A percentile compares a stretch with the other conserved stretches of the same genome.
phyloP scores from a whole-genome alignment of 495 filamentous ascomycete species.

The Aspergillus campestris region DNA sequence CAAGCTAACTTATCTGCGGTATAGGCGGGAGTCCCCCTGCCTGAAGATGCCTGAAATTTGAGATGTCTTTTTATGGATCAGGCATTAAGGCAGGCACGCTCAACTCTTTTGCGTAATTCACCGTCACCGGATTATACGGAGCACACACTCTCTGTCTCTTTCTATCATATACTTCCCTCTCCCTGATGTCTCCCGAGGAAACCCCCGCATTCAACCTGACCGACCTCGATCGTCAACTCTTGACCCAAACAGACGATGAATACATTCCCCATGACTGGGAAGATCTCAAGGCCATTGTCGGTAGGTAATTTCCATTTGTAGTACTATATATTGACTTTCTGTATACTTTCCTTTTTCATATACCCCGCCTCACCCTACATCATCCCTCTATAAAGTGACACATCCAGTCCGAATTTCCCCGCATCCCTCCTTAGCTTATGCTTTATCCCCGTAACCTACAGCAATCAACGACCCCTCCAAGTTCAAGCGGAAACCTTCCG shows the following conservation, averaged over 20 bases:
- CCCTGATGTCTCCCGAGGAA: slow-evolving; percentile 4
- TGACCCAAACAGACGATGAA: slow-evolving; percentile 62
- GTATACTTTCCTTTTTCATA: slow-evolving; percentile 6
- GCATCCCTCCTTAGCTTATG: neutral
- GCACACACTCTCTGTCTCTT: neutral
- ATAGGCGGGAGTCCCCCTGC: no score
- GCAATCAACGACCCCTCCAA: slow-evolving; percentile 64
- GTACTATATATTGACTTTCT: slow-evolving; percentile 4
- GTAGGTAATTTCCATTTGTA: slow-evolving; percentile 29
- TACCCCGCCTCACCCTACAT: neutral
- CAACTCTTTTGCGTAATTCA: no score
- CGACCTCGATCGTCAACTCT: slow-evolving; percentile 53
- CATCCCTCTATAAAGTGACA: slow-evolving; percentile 8
- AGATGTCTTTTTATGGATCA: no score
- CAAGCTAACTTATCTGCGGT: no score
- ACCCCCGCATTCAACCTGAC: slow-evolving; percentile 52
- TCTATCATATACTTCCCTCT: slow-evolving; percentile 1
- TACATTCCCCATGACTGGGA: slow-evolving; percentile 62
- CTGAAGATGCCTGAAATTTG: no score
- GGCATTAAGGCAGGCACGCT: no score
- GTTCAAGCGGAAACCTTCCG: slow-evolving; percentile 74
- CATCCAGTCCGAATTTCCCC: neutral
- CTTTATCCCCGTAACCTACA: slow-evolving; percentile 16
- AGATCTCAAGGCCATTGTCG: slow-evolving; percentile 56
- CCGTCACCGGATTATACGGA: no score